Evolutionary conservation across 2,329 filamentous ascomycete species (phyloP), one percentile per base, ranked within the genome.

Genomic region (Spiromastix sp.): DNA sequence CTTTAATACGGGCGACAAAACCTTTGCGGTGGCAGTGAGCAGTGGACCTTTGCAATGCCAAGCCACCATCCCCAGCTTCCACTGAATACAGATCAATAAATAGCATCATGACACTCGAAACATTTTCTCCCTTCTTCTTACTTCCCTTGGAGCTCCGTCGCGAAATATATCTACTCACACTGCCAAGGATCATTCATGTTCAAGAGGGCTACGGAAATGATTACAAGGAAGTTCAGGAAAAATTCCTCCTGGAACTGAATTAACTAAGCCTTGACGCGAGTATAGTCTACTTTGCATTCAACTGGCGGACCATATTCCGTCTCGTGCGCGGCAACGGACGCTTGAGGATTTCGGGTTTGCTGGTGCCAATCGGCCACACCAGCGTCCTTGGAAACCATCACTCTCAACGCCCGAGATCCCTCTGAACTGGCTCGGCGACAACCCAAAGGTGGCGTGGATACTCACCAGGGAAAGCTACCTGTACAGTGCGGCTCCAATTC

Each of bases 381-480:
- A 45, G 55, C n/a, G n/a, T n/a, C 57, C 42, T 48, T 55, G 44
- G 57, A 63, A 44, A 54, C 62, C 48, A 59, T 55, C 20, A 59
- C 56, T 50, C 56, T 58, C 7, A 3, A n/a, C 22, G n/a, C 29
- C 29, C 10, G 29, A 31, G 17, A 31, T 31, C 8, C 10, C 29
- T 10, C 6, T 12, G 10, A 17, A 11, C 17, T 31, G 29, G 29
- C 13, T 31, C 10, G 29, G n/a, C 2, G 30, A 22, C 3, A 7
- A 5, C 5, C 18, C 30, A 2, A 6, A 21, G n/a, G n/a, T 32
- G 15, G 18, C 30, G 15, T 32, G 30, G 11, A 7, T 21, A 6
- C 17, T 32, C 4, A n/a, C 11, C 7, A n/a, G 30, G 12, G 16
- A 21, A 12, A 32, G 18, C 30, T 8, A 6, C 11, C n/a, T 32